These are phyloP conservation scores for Teratosphaeria epicoccoides DNA, from an alignment of 2,329 filamentous ascomycete genomes.

Conservation along the genomic window DNA sequence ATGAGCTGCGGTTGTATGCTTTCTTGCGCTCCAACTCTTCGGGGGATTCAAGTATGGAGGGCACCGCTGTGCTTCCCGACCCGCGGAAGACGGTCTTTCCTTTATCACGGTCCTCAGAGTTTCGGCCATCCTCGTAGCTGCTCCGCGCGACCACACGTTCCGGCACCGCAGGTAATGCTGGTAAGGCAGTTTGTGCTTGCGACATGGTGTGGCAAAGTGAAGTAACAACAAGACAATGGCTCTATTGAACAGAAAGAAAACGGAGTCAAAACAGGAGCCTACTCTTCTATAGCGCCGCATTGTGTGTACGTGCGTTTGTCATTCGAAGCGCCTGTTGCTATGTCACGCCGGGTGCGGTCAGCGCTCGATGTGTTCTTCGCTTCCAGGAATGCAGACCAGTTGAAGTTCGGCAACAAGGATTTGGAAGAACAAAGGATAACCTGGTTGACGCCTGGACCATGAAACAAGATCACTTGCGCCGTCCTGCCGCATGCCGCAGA, in stretches of 20 bases:
- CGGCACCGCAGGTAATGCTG: background rate
- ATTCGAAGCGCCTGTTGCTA: background rate
- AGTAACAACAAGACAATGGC: background rate
- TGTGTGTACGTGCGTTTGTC: background rate
- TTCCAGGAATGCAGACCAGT: background rate
- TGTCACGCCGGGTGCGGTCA: background rate
- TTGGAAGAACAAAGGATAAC: background rate
- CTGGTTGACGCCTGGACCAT: background rate
- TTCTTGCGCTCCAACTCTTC: constrained; percentile 2
- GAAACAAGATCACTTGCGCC: background rate
- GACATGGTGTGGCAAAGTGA: background rate
- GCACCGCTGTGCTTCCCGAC: background rate
- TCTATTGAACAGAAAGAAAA: background rate
- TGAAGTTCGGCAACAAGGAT: background rate
- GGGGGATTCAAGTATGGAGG: background rate
- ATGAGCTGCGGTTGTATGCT: background rate
- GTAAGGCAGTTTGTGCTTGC: background rate
- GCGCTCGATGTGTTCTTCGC: background rate
- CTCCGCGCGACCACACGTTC: background rate
- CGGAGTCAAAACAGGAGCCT: background rate
- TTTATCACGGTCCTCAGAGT: background rate
- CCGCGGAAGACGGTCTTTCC: background rate
- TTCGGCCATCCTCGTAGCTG: background rate
- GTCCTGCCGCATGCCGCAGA: background rate
- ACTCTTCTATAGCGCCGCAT: background rate